Evolutionary conservation across 306 rosid species (phyloP).

Genomic region (Cicer pinnatifidum): DNA sequence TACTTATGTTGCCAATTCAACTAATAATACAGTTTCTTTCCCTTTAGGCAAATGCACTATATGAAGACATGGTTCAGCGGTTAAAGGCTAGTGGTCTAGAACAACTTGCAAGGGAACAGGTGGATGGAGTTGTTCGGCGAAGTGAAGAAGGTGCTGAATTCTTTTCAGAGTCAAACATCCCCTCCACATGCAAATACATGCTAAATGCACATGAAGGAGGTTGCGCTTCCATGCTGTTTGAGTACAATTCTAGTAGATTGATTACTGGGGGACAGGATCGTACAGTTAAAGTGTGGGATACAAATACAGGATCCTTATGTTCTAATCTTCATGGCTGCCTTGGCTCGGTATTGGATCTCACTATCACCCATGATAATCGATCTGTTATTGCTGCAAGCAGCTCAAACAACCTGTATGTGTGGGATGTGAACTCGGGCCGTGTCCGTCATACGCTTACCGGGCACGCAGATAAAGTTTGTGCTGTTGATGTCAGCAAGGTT

Average conservation of each 20-base stretch:
- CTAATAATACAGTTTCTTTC: constrained; percentile 36
- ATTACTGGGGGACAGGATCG: constrained; percentile 96
- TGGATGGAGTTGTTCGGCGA: constrained; percentile 98
- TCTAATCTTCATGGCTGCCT: constrained; percentile 80
- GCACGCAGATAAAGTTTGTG: constrained; percentile 93
- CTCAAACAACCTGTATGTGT: constrained; percentile 85
- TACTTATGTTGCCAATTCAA: constrained; percentile 28
- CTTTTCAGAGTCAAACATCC: constrained; percentile 72
- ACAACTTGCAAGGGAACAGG: constrained; percentile 88
- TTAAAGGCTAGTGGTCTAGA: constrained; percentile 87
- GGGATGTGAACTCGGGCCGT: constrained; percentile 85
- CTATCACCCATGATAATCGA: constrained; percentile 81
- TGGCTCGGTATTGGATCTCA: constrained; percentile 91
- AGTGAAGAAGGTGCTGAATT: constrained; percentile 96
- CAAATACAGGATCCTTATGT: constrained; percentile 69
- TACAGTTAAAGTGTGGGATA: constrained; percentile 86
- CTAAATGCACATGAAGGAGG: constrained; percentile 92
- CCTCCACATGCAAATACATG: constrained; percentile 73
- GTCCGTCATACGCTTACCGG: constrained; percentile 91
- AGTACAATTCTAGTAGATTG: constrained; percentile 74
- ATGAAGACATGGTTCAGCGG: constrained; percentile 80
- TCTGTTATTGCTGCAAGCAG: constrained; percentile 97
- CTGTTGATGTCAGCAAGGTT: constrained; percentile 87
- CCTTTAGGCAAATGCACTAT: constrained; percentile 82
- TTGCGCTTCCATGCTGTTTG: constrained; percentile 82